Conservation (phyloP, 805 yeast genomes). For the Ogataea neopini region DNA sequence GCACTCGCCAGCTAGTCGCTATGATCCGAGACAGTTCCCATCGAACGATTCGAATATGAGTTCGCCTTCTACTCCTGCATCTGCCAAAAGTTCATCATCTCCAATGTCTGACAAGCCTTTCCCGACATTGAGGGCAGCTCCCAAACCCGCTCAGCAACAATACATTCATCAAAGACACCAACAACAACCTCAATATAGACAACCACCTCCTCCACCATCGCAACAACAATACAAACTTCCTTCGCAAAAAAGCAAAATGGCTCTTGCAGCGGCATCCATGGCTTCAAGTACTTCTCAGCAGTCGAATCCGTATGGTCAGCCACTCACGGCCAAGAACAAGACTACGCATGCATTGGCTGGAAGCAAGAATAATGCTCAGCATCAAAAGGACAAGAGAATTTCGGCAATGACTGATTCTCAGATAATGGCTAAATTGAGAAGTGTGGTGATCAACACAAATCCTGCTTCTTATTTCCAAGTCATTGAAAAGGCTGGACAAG, state of each 20-base stretch:
- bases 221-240: slow-evolving; percentile 22
- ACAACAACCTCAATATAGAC: slow-evolving; percentile 13
- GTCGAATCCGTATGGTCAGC: slow-evolving; percentile 21
- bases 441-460: slow-evolving; percentile 80
- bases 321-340: slow-evolving; percentile 34
- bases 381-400: slow-evolving; percentile 49
- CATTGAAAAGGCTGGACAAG: slow-evolving; percentile 91
- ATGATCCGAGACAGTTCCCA: neutral
- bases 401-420: slow-evolving; percentile 82
- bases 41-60: slow-evolving; percentile 9
- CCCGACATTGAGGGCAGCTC: slow-evolving; percentile 18
- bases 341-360: slow-evolving; percentile 25
- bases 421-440: slow-evolving; percentile 73
- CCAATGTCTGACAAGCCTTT: slow-evolving; percentile 39
- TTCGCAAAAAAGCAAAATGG: slow-evolving; percentile 24
- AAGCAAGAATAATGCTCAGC: slow-evolving; percentile 15
- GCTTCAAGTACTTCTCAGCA: slow-evolving; percentile 12
- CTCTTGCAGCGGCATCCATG: slow-evolving; percentile 41
- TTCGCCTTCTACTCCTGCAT: slow-evolving; percentile 10
- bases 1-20: neutral
- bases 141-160: slow-evolving; percentile 18
- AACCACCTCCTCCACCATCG: slow-evolving; percentile 8
- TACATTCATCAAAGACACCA: slow-evolving; percentile 26
- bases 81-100: slow-evolving; percentile 22
- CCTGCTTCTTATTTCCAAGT: slow-evolving; percentile 82